Evolutionary conservation across 805 yeast species (phyloP), one percentile per base, ranked within the genome.

Genomic region (Naumovozyma castellii): DNA sequence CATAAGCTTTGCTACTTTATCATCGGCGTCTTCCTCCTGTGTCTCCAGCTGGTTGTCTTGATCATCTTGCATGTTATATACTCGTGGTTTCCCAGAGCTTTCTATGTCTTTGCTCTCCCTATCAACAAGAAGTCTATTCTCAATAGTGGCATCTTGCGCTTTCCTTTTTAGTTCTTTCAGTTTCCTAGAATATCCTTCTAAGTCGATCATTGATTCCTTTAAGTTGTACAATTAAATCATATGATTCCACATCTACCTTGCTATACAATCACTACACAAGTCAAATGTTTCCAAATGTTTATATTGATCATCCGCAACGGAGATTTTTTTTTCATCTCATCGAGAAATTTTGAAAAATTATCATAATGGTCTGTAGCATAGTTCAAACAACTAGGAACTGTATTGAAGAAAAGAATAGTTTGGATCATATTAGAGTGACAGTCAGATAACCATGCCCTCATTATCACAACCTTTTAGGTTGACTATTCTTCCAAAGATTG

Each of bases 381-480:
- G n/a, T n/a, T n/a, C n/a, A n/a, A n/a, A n/a, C n/a, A n/a, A n/a
- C n/a, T n/a, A n/a, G n/a, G n/a, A n/a, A n/a, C n/a, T n/a, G n/a
- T n/a, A n/a, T n/a, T n/a, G n/a, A n/a, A n/a, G n/a, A n/a, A n/a
- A n/a, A n/a, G n/a, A n/a, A n/a, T n/a, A n/a, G 10, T 22, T 22
- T 22, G 9, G 6, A 22, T 22, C 10, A 10, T 22, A 22, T 22
- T 10, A 22, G 6, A 22, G 10, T 6, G 6, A 22, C 6, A 10
- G 10, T 10, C 27, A 10, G 10, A 6, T 10, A 22, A 22, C 10
- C 28, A 59, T 59, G 61, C 55, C 64, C 2, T 53, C 60, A 8
- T 43, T 61, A 12, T 59, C 64, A 1, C 64, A 58, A 43, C 64
- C 66, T 5, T 61, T 61, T 15, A 53, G 61, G 38, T 46, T 61